These are phyloP conservation scores for Diplocarpon mali DNA, from an alignment of 2,329 filamentous ascomycete species.

Conservation along the genomic window DNA sequence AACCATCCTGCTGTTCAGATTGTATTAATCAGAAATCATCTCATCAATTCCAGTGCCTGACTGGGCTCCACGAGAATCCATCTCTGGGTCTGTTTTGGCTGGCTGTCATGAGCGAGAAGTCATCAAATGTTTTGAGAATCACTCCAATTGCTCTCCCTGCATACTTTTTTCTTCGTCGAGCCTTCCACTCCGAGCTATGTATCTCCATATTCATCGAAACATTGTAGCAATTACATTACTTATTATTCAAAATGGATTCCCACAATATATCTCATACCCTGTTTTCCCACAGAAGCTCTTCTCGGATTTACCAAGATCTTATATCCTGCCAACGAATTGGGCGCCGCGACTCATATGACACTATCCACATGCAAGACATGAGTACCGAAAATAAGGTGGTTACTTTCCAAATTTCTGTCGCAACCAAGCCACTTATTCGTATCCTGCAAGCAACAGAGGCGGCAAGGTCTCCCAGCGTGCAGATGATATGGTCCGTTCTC, in stretches of 20 bases:
- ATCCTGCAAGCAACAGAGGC: no score
- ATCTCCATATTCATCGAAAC: no score
- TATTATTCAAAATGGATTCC: conserved; percentile 11
- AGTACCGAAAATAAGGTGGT: no score
- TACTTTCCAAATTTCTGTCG: no score
- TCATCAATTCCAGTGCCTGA: not conserved
- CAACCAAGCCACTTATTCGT: no score
- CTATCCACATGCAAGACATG: not conserved
- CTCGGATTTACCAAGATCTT: conserved; percentile 21
- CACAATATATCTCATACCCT: conserved; percentile 19
- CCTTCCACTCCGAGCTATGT: no score
- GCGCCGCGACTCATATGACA: conserved; percentile 2
- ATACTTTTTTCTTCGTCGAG: not conserved
- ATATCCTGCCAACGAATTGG: conserved; percentile 8
- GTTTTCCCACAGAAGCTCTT: conserved; percentile 14
- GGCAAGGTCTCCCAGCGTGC: no score
- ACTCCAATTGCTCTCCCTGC: not conserved
- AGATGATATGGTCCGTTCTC: no score
- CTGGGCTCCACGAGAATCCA: not conserved
- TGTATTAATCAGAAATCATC: not conserved
- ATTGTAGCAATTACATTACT: not conserved
- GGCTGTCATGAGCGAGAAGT: not conserved
- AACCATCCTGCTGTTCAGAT: no score
- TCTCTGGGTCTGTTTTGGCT: not conserved
- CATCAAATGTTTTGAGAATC: not conserved